Evolutionary conservation across 2,329 filamentous ascomycete species (phyloP), one percentile per base, ranked within the genome.

Genomic region (Intubia oerlemansii): DNA sequence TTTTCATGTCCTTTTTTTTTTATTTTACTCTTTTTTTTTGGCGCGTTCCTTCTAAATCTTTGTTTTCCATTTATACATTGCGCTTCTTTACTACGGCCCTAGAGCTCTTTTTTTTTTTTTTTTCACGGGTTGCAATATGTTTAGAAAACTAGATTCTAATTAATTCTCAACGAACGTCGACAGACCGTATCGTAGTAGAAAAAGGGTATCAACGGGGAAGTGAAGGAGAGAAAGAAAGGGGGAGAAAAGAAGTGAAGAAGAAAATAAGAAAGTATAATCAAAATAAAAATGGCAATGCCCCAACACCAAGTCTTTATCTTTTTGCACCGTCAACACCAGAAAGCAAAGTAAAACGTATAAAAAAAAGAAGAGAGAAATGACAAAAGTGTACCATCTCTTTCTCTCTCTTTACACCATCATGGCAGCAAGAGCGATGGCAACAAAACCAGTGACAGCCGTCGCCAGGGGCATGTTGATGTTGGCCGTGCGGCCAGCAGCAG

Each of bases 401-500:
- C n/a, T n/a, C n/a, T n/a, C 4, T 9, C n/a, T 12, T n/a, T 18
- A 27, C 3, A 27, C 14, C 31, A 37, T 5, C 22, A 37, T 7
- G 1, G 34, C 10, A 3, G 27, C 31, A 1, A 23, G 31, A 6
- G 20, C 25, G 7, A 27, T 16, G 9, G 28, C 36, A 3, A 27
- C 30, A 10, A 17, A 25, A 15, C 24, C 35, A 5, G 28, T n/a
- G n/a, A 27, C 14, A n/a, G 20, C 25, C 1, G 18, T 25, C 2
- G 33, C 32, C 7, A 18, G n/a, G 21, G 28, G 28, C 17, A 27
- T n/a, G n/a, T n/a, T n/a, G n/a, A n/a, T n/a, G n/a, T n/a, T n/a
- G n/a, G n/a, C n/a, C n/a, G n/a, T n/a, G n/a, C n/a, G 20, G 4
- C 20, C 24, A 1, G 34, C 34, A n/a, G 32, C 36, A 3, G 36